phyloP scores from a whole-genome alignment of 2,329 filamentous ascomycete species.

The Aspergillus flavus region DNA sequence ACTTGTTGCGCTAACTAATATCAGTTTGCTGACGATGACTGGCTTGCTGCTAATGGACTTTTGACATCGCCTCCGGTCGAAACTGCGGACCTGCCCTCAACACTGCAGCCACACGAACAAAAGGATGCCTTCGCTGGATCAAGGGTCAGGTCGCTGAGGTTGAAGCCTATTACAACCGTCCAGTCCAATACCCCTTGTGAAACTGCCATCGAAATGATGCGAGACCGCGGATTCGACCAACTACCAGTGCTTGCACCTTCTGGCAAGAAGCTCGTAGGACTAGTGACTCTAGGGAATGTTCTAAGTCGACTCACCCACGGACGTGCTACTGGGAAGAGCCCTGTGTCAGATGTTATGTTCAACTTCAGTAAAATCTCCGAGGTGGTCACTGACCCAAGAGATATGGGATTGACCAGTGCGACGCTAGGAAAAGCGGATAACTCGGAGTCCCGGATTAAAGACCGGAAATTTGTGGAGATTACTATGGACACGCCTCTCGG shows the following conservation, averaged over 20 bases:
- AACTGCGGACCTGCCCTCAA: constrained; percentile 35
- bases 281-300: constrained; percentile 93
- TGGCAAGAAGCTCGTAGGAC: constrained; percentile 76
- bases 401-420: constrained; percentile 51
- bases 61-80: constrained; percentile 63
- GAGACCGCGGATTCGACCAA: constrained; percentile 97
- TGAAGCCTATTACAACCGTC: constrained; percentile 93
- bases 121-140: constrained; percentile 74
- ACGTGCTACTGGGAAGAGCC: constrained; percentile 71
- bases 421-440: constrained; percentile 18
- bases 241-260: constrained; percentile 79
- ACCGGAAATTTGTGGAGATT: constrained; percentile 85
- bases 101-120: constrained; percentile 39
- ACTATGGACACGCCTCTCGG: constrained; percentile 84
- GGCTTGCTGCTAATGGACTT: constrained; percentile 95
- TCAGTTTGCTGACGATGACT: constrained; percentile 94
- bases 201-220: constrained; percentile 95
- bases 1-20: constrained; percentile 15
- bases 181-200: constrained; percentile 70
- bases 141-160: constrained; percentile 77
- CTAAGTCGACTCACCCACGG: constrained; percentile 86
- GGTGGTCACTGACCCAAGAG: constrained; percentile 83
- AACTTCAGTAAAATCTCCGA: constrained; percentile 87
- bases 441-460: constrained; percentile 50
- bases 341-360: constrained; percentile 92